These are phyloP conservation scores for Flaveria linearis DNA, from an alignment of 129 eudicot species.

Conservation along the genomic window DNA sequence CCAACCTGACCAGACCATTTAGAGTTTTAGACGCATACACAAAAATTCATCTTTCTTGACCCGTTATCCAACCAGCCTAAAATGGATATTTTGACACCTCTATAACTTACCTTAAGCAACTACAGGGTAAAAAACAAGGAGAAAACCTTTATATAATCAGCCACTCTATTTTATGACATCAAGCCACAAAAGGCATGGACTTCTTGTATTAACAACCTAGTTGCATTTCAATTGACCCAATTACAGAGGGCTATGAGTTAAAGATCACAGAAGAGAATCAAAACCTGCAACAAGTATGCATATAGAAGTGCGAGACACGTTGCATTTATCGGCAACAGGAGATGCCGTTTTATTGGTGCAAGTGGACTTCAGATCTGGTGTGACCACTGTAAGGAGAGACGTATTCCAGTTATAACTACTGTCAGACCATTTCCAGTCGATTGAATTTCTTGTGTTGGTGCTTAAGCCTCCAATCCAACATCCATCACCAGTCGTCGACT, in stretches of 20 bases:
- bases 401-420: slow-evolving; percentile 53
- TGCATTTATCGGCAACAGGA: slow-evolving; percentile 62
- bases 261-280: background rate
- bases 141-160: background rate
- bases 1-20: background rate
- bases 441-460: slow-evolving; percentile 25
- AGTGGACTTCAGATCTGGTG: slow-evolving; percentile 33
- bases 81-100: background rate
- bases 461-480: slow-evolving; percentile 90
- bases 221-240: background rate
- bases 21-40: background rate
- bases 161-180: too few species aligned
- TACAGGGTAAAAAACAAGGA: background rate
- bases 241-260: background rate
- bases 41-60: background rate
- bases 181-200: too few species aligned
- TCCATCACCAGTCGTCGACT: slow-evolving; percentile 29
- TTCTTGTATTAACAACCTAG: background rate
- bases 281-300: slow-evolving; percentile 78
- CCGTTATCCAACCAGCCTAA: background rate
- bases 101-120: background rate
- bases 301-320: slow-evolving; percentile 51
- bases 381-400: slow-evolving; percentile 39
- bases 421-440: slow-evolving; percentile 82
- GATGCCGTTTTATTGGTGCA: slow-evolving; percentile 48